Evolutionary conservation across 1,284 basidiomycete species (phyloP), one percentile per base, ranked within the genome.

Genomic region (Trametes versicolor): DNA sequence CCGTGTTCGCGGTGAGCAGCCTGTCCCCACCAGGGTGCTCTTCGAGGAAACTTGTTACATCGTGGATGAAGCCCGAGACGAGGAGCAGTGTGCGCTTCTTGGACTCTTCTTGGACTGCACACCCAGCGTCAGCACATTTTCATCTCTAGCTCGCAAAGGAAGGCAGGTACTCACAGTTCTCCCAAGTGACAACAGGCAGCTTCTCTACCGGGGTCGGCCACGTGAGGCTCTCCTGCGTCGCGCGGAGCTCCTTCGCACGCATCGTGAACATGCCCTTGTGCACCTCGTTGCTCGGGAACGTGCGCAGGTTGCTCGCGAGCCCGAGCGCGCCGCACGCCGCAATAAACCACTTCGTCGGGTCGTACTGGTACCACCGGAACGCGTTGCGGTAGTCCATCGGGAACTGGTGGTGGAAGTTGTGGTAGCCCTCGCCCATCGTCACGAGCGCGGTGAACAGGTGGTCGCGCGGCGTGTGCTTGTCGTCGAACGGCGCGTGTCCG

Each of bases 321-420:
- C 95, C 94, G 63, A 95, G 58, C 70, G 81, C 72, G 63, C 84
- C 80, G 78, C 84, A 84, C 29, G 81, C 80, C 82, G 83, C 88
- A 79, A 97, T 97, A 81, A 96, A 94, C 94, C 95, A 96, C 79
- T 97, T 96, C 15, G 91, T 93, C 9, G 91, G 91, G 72, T 94
- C 92, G 73, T 95, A 96, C 77, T 95, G 94, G 76, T 93, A 95
- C 93, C 93, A 96, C 79, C 85, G 93, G 83, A 96, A 94, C 51
- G 94, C 95, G 74, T 97, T 97, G 49, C 96, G 87, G 83, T 94
- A 97, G 79, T 97, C 96, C 92, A 94, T 94, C 17, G 94, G 94
- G 86, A 95, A 95, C 79, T 95, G 93, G 74, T 94, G 94, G 80
- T 96, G 94, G 87, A 97, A 97, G 81, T 98, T 97, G 86, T 97